Percentiles rank a stretch among this genome's conserved stretches.
Evolutionary conservation across 306 rosid genomes (phyloP).

Genomic region (Echinosophora koreensis): DNA sequence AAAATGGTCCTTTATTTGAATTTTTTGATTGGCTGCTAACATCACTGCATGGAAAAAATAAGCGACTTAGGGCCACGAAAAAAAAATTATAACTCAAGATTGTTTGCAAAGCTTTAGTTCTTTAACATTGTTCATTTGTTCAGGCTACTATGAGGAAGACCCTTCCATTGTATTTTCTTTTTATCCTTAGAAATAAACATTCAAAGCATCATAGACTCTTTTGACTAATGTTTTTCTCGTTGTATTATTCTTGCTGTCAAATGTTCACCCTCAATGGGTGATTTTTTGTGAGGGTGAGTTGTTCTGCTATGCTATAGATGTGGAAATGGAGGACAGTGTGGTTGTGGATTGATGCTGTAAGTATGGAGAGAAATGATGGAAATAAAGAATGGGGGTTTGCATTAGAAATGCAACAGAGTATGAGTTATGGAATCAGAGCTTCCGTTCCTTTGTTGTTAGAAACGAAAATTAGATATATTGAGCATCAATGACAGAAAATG

Average conservation of each 20-base stretch:
- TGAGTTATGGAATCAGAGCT: too few relatives aligned
- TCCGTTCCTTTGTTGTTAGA: too few relatives aligned
- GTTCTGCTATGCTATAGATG: too few relatives aligned
- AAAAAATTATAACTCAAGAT: slow-evolving; percentile 15
- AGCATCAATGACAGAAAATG: too few relatives aligned
- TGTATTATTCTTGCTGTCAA: slow-evolving; percentile 88
- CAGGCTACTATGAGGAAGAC: slow-evolving; percentile 89
- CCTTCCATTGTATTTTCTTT: slow-evolving; percentile 98
- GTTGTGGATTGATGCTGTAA: too few relatives aligned
- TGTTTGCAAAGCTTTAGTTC: slow-evolving; percentile 80
- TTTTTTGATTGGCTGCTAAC: slow-evolving; percentile 17
- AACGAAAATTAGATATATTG: too few relatives aligned
- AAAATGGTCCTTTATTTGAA: slow-evolving; percentile 6
- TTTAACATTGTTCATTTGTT: slow-evolving; percentile 74
- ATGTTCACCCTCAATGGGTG: slow-evolving; percentile 16
- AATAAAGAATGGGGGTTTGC: too few relatives aligned
- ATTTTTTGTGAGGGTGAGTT: too few relatives aligned
- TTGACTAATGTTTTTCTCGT: slow-evolving; percentile 92
- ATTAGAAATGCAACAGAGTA: too few relatives aligned
- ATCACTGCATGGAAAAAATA: slow-evolving; percentile 37
- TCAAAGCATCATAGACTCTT: slow-evolving; percentile 97
- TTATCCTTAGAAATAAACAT: slow-evolving; percentile 95
- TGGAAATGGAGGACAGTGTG: too few relatives aligned
- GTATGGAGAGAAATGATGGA: too few relatives aligned
- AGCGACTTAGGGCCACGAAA: not conserved